Percentiles rank a stretch among this genome's conserved stretches.
Evolutionary conservation across 306 rosid genomes (phyloP).

Genomic region (Aeschynomene evenia): DNA sequence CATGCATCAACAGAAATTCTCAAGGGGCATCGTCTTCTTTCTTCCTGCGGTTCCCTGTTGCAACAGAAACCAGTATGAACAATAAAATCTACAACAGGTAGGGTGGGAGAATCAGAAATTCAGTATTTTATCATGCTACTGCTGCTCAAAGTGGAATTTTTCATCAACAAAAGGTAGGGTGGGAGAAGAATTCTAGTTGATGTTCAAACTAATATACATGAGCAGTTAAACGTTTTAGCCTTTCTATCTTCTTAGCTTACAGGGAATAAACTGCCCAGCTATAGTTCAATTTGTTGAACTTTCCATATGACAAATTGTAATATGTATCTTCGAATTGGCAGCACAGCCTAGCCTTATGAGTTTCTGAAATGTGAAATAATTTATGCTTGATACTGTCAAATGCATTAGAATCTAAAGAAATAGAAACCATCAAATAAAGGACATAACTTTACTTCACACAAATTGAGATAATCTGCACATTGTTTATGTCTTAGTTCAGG

Average conservation of each 20-base stretch:
- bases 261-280: background rate
- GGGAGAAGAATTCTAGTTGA: background rate
- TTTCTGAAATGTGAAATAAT: conserved; percentile 9
- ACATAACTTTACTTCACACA: background rate
- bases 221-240: background rate
- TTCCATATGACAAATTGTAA: background rate
- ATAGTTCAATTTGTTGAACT: conserved; percentile 2
- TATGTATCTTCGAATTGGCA: background rate
- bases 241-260: background rate
- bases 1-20: conserved; percentile 9
- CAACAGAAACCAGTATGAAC: conserved; percentile 28
- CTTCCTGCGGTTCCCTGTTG: conserved; percentile 52
- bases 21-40: conserved; percentile 32
- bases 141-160: background rate
- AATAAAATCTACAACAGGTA: background rate
- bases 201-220: background rate
- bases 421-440: background rate
- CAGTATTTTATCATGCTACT: background rate
- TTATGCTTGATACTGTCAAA: background rate
- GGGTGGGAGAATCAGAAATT: conserved; percentile 8
- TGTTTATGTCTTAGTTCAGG: background rate
- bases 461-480: background rate
- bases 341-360: background rate
- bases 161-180: background rate
- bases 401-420: background rate